Base-by-base conservation (phyloP, 345 rosid genomes). In the Boechera divaricarpa region DNA sequence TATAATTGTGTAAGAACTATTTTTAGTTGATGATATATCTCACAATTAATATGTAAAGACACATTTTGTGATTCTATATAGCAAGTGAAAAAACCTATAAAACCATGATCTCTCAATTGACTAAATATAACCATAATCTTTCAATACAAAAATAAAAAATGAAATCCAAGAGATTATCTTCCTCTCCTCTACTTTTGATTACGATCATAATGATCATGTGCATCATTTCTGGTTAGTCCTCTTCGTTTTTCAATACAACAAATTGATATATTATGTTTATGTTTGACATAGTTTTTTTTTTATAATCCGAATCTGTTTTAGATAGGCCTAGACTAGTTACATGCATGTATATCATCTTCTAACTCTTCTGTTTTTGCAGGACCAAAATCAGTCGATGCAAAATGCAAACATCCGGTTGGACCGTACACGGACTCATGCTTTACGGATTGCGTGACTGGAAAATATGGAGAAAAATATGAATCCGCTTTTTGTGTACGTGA, bases 151-250 rank as follows among this genome's bases (percentile, higher is more conserved):
- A 21, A 21, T 7, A 33, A 21, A 65, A 47, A 15, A 48, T 66
- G 70, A 57, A 66, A 66, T 66, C 56, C 70, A 66, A 48, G 44
- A 66, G 70, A 48, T 66, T 31, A 7, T 16, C n/a, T 4, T n/a
- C 57, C 2, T 47, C 70, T 48, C 29, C 29, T 28, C 29, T 66
- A 16, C 56, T 66, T 32, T 16, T 66, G 70, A 33, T 48, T 16
- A 6, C 44, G 44, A 31, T 66, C 70, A 65, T 65, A 44, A 4
- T 32, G 29, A 28, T 28, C 70, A 65, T 65, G 31, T 31, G 48
- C 70, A 65, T 65, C 42, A 66, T 48, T 32, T 45, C 69, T 48
- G 70, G 70, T 66, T 66, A 66, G 70, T 66, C 44, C 29, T 35
- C 29, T 3, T 58, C 24, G 42, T 8, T 56, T 56, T 7, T 12